Conservation (phyloP, 257 asterid genomes). For the Prunella vulgaris region DNA sequence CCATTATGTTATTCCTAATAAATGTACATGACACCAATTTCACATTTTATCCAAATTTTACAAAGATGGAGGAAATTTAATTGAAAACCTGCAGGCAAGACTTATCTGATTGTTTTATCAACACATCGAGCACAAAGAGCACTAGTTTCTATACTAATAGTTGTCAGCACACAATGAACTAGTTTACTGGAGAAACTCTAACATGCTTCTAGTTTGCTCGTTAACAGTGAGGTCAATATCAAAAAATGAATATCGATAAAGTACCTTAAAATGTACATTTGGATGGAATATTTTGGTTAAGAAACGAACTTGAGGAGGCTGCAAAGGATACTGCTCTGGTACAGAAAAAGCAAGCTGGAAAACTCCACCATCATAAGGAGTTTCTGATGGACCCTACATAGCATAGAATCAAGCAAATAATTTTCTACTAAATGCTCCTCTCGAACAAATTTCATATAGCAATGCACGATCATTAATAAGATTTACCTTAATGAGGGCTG, state of each 20-base stretch:
- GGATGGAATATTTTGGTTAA: slow-evolving; percentile 98
- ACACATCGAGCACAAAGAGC: neutral
- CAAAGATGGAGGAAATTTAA: too few species aligned
- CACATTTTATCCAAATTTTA: neutral
- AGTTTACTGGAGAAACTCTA: slow-evolving; percentile 2
- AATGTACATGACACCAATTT: neutral
- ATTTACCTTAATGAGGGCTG: slow-evolving; percentile 84
- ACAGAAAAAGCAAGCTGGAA: slow-evolving; percentile 98
- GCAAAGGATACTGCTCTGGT: slow-evolving; percentile 98
- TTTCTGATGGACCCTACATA: slow-evolving; percentile 90
- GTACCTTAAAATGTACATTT: slow-evolving; percentile 97
- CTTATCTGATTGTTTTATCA: too few species aligned
- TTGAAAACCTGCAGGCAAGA: too few species aligned
- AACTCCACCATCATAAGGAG: slow-evolving; percentile 96
- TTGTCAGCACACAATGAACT: neutral
- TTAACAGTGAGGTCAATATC: neutral
- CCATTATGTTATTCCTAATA: neutral
- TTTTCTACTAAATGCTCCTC: neutral
- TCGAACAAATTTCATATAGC: neutral
- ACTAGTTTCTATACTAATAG: neutral
- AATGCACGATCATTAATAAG: neutral
- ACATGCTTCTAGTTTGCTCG: neutral
- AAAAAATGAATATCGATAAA: neutral
- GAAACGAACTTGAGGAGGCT: slow-evolving; percentile 98
- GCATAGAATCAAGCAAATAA: slow-evolving; percentile 18